phyloP scores from a whole-genome alignment of 805 yeast genomes.

The Suhomyces prunicola region DNA sequence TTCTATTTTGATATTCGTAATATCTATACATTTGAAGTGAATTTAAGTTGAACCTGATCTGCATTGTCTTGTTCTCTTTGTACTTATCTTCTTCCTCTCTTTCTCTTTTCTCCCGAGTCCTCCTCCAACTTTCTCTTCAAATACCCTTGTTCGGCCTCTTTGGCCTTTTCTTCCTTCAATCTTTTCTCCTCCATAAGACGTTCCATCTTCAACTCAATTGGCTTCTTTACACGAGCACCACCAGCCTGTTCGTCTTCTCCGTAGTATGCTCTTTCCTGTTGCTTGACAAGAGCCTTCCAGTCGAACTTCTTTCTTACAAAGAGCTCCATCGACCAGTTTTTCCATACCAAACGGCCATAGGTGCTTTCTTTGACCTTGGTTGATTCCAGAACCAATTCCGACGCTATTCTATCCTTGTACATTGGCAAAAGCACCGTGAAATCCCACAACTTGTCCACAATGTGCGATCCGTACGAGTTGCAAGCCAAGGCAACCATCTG shows the following conservation, averaged over 20 bases:
- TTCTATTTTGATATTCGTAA: no score
- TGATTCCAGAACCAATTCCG: conserved; percentile 54
- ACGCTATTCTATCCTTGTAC: conserved; percentile 84
- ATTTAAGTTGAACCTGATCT: no score
- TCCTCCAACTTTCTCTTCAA: conserved; percentile 23
- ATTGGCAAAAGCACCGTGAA: conserved; percentile 74
- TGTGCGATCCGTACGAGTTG: conserved; percentile 88
- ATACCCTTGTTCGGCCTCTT: conserved; percentile 17
- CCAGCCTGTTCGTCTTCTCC: conserved; percentile 16
- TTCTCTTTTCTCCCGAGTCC: conserved; percentile 7
- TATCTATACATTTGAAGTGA: no score
- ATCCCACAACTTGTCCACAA: conserved; percentile 79
- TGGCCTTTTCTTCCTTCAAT: conserved; percentile 23
- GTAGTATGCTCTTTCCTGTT: conserved; percentile 34
- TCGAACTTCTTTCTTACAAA: conserved; percentile 71
- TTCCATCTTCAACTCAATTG: conserved; percentile 43
- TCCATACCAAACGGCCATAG: conserved; percentile 92
- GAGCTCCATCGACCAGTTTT: conserved; percentile 87
- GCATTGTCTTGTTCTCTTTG: not conserved
- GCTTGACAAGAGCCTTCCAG: conserved; percentile 69
- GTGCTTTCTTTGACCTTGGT: conserved; percentile 75
- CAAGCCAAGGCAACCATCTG: conserved; percentile 61
- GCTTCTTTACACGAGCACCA: conserved; percentile 25
- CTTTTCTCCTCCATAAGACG: conserved; percentile 30
- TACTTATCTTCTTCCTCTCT: conserved; percentile 6